Evolutionary conservation across 805 yeast species (phyloP), one percentile per base, ranked within the genome.

Genomic region (Candida chilensis): DNA sequence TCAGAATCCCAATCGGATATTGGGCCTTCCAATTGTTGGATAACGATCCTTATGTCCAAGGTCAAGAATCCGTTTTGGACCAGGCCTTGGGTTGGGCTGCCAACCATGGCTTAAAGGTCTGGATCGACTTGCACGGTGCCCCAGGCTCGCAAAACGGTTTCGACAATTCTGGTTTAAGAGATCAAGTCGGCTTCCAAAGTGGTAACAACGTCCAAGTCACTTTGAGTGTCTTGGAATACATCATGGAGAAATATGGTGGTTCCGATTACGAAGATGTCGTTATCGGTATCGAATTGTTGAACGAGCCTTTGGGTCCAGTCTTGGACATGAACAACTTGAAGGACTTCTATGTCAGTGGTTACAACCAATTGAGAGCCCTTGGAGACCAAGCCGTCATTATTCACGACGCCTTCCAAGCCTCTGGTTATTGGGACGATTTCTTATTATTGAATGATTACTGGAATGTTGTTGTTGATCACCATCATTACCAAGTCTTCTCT

Each of bases 61-160:
- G 96, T 20, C 95, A 83, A 54, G 71, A 59, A 34, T 50, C 57
- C 6, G 84, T 81, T 52, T 57, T 88, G 32, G 94, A 84, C 45
- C 57, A 67, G 46, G 95, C 95, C 11, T 57, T 88, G 25, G 67
- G 49, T 12, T 90, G 96, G 96, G 74, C 84, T 26, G 52, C 71
- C 29, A 57, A 61, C 12, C 47, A 76, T 39, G 68, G 65, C 24
- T 48, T 88, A 38, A 77, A 78, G 48, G 94, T 75, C 16, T 86
- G 95, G 96, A 68, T 88, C 27, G 96, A 90, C 53, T 57, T 88
- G 46, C 97, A 88, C 51, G 96, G 96, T 38, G 94, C 82, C n/a
- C 94, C 95, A 20, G 96, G 96, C 15, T 82, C 95, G 15, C 97
- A 88, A 54, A 88, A 88, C 51, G 96, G 96, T 10, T 90, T 86